A percentile compares a stretch with the other conserved stretches of the same genome.
These are phyloP conservation scores for Heliosperma pusillum DNA, from an alignment of 148 eudicot genomes.

Conservation along the genomic window DNA sequence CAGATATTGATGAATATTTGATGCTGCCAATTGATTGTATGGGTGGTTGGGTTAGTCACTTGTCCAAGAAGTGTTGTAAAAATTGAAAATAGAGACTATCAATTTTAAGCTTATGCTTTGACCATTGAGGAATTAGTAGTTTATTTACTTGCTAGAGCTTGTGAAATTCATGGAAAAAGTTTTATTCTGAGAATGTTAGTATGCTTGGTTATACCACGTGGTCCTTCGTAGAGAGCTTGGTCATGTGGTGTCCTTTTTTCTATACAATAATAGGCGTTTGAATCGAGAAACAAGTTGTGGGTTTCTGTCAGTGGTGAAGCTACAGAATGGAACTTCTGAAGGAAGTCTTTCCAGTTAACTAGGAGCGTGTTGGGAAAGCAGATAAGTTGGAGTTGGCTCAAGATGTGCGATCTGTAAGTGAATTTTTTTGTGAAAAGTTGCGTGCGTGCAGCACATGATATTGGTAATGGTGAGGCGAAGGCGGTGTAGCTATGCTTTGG, in stretches of 20 bases:
- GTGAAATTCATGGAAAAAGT: background rate
- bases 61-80: too few species aligned
- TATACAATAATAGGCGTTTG: background rate
- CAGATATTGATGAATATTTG: too few species aligned
- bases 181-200: background rate
- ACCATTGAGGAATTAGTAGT: background rate
- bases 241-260: background rate
- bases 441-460: too few species aligned
- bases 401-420: too few species aligned
- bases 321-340: background rate
- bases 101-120: background rate
- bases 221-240: background rate
- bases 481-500: too few species aligned
- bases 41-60: too few species aligned
- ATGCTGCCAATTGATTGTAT: too few species aligned
- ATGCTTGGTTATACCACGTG: background rate
- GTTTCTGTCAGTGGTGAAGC: background rate
- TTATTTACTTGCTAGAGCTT: background rate
- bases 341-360: background rate
- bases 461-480: background rate
- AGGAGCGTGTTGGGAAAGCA: too few species aligned
- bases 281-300: background rate
- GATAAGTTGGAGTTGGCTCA: background rate
- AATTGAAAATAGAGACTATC: background rate
- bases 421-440: background rate